Conservation (phyloP, 2,329 filamentous ascomycete species). For the Aspergillus pseudonomiae region DNA sequence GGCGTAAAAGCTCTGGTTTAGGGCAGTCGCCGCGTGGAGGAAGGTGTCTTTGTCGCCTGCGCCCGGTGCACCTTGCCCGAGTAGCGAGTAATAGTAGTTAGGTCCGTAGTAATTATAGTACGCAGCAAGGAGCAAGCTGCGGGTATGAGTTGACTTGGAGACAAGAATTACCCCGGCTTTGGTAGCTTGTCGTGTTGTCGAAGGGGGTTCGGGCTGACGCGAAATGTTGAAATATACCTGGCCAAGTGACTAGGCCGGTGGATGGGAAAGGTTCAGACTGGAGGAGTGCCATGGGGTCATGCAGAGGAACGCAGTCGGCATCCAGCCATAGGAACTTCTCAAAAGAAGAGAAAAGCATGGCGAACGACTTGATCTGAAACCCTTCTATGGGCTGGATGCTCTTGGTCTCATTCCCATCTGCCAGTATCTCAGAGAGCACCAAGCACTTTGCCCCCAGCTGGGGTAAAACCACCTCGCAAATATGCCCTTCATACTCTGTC, state of each 20-base stretch:
- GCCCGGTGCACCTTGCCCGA: conserved; percentile 34
- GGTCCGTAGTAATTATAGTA: conserved; percentile 39
- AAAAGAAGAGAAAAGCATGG: conserved; percentile 60
- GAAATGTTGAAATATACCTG: conserved; percentile 49
- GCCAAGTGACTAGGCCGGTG: conserved; percentile 60
- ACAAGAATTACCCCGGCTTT: conserved; percentile 38
- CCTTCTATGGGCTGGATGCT: conserved; percentile 25
- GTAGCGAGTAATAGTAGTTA: conserved; percentile 31
- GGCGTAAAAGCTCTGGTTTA: conserved; percentile 26
- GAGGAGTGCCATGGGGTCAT: conserved; percentile 49
- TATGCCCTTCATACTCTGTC: conserved; percentile 36
- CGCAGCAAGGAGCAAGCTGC: conserved; percentile 34
- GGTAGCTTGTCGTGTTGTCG: conserved; percentile 35
- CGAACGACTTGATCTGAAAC: conserved; percentile 59
- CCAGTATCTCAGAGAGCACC: conserved; percentile 42
- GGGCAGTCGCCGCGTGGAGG: conserved; percentile 28
- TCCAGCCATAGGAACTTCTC: conserved; percentile 60
- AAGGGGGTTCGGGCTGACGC: conserved; percentile 34
- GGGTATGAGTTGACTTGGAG: conserved; percentile 36
- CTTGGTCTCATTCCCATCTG: neutral
- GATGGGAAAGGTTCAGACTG: conserved; percentile 52
- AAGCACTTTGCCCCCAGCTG: conserved; percentile 40
- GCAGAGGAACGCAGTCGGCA: conserved; percentile 55
- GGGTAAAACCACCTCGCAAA: conserved; percentile 41
- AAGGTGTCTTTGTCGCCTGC: conserved; percentile 36